Conservation (phyloP, 495 filamentous ascomycete species). For the Polyplosphaeria fusca region DNA sequence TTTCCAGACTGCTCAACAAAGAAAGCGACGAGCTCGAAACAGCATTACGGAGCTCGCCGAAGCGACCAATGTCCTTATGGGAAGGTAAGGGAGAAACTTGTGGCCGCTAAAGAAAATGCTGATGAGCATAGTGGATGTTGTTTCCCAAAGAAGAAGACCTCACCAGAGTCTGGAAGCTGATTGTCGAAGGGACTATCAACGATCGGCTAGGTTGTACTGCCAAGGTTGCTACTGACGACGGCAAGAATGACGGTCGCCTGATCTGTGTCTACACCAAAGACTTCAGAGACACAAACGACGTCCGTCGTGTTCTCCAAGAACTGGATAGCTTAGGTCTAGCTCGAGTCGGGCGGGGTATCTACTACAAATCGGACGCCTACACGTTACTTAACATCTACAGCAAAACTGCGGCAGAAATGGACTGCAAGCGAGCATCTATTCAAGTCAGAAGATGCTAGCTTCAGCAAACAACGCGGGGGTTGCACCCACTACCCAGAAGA, state of each 20-base stretch:
- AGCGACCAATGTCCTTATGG: slow-evolving; percentile 53
- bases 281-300: slow-evolving; percentile 64
- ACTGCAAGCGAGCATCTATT: slow-evolving; percentile 60
- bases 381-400: slow-evolving; percentile 66
- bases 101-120: not conserved
- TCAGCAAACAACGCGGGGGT: not conserved
- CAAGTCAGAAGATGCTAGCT: slow-evolving; percentile 43
- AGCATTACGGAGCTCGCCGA: slow-evolving; percentile 53
- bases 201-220: slow-evolving; percentile 65
- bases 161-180: slow-evolving; percentile 58
- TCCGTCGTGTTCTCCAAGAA: slow-evolving; percentile 60
- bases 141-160: slow-evolving; percentile 58
- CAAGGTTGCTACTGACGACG: slow-evolving; percentile 63
- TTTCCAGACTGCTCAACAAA: slow-evolving; percentile 52
- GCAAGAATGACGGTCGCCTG: slow-evolving; percentile 43
- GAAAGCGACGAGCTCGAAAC: slow-evolving; percentile 50
- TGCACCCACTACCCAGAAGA: slow-evolving; percentile 8
- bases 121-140: slow-evolving; percentile 67
- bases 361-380: slow-evolving; percentile 79
- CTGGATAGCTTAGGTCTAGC: slow-evolving; percentile 61
- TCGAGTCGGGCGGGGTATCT: slow-evolving; percentile 52
- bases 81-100: slow-evolving; percentile 48
- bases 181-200: slow-evolving; percentile 60
- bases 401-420: slow-evolving; percentile 56
- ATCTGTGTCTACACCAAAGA: slow-evolving; percentile 77